Evolutionary conservation across 257 asterid species (phyloP).

Genomic region (Vinca minor): DNA sequence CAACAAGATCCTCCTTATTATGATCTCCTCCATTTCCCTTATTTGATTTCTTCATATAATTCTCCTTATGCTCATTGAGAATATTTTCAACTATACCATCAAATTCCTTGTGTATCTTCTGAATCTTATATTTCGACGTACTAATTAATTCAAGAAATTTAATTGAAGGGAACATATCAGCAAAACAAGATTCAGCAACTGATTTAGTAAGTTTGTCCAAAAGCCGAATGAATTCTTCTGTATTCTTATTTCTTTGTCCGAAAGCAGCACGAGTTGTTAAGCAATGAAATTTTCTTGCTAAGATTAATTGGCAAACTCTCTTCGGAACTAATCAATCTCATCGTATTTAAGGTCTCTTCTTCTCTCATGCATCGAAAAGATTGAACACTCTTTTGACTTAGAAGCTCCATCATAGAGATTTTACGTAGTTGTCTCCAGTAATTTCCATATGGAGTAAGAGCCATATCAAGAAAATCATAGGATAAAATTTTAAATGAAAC

Average conservation of each 20-base stretch:
- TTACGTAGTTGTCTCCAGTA: conserved; percentile 37
- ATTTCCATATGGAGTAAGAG: conserved; percentile 22
- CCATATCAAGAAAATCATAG: conserved; percentile 16
- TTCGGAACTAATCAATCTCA: too few relatives aligned
- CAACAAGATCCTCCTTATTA: conserved; percentile 5
- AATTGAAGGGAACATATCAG: not conserved
- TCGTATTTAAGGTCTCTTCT: conserved; percentile 8
- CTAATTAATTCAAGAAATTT: not conserved
- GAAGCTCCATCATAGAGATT: conserved; percentile 33
- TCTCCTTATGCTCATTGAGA: not conserved
- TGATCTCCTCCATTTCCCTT: not conserved
- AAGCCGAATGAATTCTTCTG: not conserved
- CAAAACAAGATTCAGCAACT: too few relatives aligned
- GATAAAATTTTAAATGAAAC: conserved; percentile 14
- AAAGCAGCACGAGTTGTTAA: conserved; percentile 2
- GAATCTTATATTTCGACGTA: too few relatives aligned
- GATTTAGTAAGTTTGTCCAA: too few relatives aligned
- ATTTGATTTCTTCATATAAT: not conserved
- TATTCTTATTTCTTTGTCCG: not conserved
- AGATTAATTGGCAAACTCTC: not conserved
- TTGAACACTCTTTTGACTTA: conserved; percentile 25
- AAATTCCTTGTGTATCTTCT: not conserved
- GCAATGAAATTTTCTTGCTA: not conserved
- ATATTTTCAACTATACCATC: too few relatives aligned
- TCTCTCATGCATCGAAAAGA: conserved; percentile 23